Base-by-base conservation (phyloP, 2,329 filamentous ascomycete genomes). In the Beauveria rudraprayagi region DNA sequence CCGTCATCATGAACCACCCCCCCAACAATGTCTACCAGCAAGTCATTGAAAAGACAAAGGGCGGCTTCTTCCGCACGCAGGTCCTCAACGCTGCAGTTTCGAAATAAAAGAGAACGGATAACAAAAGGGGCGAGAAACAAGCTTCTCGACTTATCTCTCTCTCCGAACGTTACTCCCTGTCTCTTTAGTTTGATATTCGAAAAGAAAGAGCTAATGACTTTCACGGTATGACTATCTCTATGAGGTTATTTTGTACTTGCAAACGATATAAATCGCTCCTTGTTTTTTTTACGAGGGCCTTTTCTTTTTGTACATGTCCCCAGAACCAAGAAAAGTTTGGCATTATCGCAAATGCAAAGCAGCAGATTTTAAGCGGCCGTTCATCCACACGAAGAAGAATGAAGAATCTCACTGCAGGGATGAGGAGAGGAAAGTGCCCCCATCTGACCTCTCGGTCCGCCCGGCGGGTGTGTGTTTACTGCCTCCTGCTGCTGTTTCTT, bases 1-100 rank as follows among this genome's bases (percentile, higher is more conserved):
- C 94, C 60, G 94, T 99, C 58, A 87, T 97, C 69, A 99, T 99
- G 93, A 97, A 99, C 82, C 94, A 99, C 79, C 94, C 93, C 56
- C 93, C 94, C 65, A 94, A 95, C 80, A 96, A 92, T 66, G 93
- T 99, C 67, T 97, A 99, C 79, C 93, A 97, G 80, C 93, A 99
- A 78, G 94, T 99, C 71, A 99, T 99, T 72, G 94, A 99, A 84
- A 87, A 92, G 79, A 99, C 94, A 63, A 97, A 97, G 86, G 94
- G 94, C 66, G 92, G 91, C 62, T 97, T 97, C 84, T 99, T 99
- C 85, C 82, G 94, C 73, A 99, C 94, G 66, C 94, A 97, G 75
- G 94, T 99, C 56, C 82, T 99, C 68, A 96, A 79, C 67, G 80
- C 83, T n/a, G 83, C 83, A 57, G 79, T 86, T 62, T 80, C 81